Conservation (phyloP, 257 asterid species). For the Gentiana straminea region DNA sequence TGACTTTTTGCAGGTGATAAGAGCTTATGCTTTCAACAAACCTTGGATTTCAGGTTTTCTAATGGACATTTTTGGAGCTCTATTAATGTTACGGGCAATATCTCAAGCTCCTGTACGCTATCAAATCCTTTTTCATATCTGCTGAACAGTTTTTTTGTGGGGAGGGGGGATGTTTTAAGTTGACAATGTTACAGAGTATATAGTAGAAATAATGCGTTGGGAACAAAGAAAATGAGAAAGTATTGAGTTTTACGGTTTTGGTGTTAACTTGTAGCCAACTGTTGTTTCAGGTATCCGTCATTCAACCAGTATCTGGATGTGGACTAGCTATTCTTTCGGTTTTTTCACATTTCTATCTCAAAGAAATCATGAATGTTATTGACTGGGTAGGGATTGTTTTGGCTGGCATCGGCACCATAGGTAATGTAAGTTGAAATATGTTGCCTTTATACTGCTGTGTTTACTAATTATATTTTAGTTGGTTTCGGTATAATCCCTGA, state of each 20-base stretch:
- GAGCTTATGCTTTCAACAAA: constrained; percentile 81
- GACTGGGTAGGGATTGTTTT: constrained; percentile 93
- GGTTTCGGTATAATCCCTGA: neutral
- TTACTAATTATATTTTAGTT: neutral
- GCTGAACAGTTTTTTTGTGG: neutral
- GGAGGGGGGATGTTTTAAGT: neutral
- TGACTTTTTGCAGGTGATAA: constrained; percentile 52
- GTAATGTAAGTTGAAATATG: constrained; percentile 39
- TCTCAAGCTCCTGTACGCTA: constrained; percentile 87
- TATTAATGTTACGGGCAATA: constrained; percentile 85
- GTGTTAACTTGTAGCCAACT: neutral
- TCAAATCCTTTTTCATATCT: constrained; percentile 4
- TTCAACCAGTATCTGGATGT: constrained; percentile 99
- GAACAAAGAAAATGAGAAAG: no score
- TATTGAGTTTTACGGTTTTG: no score
- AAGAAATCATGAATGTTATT: constrained; percentile 88
- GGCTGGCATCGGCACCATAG: constrained; percentile 98
- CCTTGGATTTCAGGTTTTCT: constrained; percentile 79
- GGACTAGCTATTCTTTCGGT: constrained; percentile 96
- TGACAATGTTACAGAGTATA: neutral
- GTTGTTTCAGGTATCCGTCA: constrained; percentile 64
- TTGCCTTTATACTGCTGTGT: neutral
- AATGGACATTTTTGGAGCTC: constrained; percentile 93
- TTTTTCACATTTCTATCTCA: constrained; percentile 90
- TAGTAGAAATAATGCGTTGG: neutral